Evolutionary conservation across 345 rosid genomes (phyloP).

Genomic region (Boechera divaricarpa): DNA sequence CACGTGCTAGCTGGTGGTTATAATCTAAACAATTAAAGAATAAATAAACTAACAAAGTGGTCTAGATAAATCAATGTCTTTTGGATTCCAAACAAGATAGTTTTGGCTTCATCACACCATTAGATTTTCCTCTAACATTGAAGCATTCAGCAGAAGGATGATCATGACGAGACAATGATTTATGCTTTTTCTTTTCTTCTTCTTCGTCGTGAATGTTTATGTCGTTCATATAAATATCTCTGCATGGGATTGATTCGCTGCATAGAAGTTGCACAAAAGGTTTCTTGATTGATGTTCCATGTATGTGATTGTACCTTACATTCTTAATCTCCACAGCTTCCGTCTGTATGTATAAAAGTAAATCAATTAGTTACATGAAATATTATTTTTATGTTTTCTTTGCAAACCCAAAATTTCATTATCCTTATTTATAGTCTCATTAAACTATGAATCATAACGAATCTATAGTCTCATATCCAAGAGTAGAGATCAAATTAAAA

Average conservation of each 20-base stretch:
- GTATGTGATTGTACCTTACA: constrained; percentile 39
- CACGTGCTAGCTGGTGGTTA: too few species aligned
- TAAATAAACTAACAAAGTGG: neutral
- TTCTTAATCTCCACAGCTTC: constrained; percentile 50
- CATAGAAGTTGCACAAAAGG: constrained; percentile 47
- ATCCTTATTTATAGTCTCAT: neutral
- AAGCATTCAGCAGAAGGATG: constrained; percentile 43
- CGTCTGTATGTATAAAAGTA: constrained; percentile 39
- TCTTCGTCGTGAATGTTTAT: constrained; percentile 29
- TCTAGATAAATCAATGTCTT: neutral
- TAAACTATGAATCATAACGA: too few species aligned
- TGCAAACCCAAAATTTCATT: neutral
- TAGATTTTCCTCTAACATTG: constrained; percentile 48
- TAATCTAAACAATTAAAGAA: too few species aligned
- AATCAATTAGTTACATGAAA: neutral
- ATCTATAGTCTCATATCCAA: neutral
- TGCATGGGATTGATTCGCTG: constrained; percentile 51
- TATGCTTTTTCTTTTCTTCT: neutral
- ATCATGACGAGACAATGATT: neutral
- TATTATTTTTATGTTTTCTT: neutral
- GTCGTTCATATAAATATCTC: constrained; percentile 43
- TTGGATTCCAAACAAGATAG: constrained; percentile 43
- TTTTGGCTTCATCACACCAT: constrained; percentile 42
- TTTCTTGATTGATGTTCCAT: constrained; percentile 45
- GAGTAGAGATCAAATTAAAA: neutral